Evolutionary conservation across 2,329 filamentous ascomycete genomes (phyloP), one percentile per base, ranked within the genome.

Genomic region (Chrysosporium queenslandicum): DNA sequence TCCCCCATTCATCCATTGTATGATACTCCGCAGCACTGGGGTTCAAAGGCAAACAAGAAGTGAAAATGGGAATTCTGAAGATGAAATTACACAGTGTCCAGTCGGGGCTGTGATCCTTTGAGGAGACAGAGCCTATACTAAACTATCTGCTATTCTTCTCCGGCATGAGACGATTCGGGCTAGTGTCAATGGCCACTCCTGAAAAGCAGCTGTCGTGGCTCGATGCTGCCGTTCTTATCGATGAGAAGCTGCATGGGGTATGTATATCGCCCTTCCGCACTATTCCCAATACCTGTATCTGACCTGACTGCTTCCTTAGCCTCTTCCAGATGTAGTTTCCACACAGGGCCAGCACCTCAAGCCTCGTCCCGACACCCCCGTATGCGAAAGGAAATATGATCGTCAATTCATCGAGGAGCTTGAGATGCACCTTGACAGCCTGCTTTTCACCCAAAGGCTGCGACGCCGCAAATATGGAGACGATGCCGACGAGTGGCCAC

Each of bases 221-320:
- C 40, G 40, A 46, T 46, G 40, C 49, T 27, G 49, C 49, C 6
- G 27, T 32, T 21, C 21, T 52, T 52, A 27, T 46, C n/a, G 49
- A 52, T 25, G 49, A 52, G 30, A 52, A 52, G 29, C 8, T 52
- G n/a, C 21, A 46, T 16, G 49, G 49, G 12, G 49, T 52, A 46
- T 46, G 49, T 46, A 27, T 18, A 14, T 25, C 18, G 11, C n/a
- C 11, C 5, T 21, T 45, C 9, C 20, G 6, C 27, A 4, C 39
- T 34, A 11, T 37, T 30, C 16, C 16, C 18, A 3, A 7, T 41
- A 16, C 42, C 23, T 5, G 11, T 43, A 14, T 23, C 25, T 52
- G 18, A 45, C 21, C 11, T 27, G 20, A 37, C 36, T 34, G 18
- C 11, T 23, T 29, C 16, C 18, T 37, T 8, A 51, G 48, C 48